Conservation (phyloP, 345 rosid genomes). For the Cardamine resedifolia region DNA sequence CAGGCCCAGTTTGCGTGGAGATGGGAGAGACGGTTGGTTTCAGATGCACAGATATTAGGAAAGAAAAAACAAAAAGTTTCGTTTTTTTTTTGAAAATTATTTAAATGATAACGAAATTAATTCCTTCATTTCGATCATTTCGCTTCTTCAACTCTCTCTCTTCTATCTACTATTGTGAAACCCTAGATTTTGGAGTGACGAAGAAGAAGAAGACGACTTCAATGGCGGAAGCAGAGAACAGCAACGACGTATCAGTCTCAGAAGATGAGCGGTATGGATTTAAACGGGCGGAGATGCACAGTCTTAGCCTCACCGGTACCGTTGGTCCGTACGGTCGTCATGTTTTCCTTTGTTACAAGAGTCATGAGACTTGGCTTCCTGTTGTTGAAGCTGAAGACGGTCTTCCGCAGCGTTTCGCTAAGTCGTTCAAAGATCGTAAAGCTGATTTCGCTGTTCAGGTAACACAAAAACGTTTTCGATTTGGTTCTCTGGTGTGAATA, state of each 20-base stretch:
- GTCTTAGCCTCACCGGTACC: conserved; percentile 56
- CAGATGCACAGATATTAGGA: neutral
- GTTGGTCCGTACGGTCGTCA: conserved; percentile 79
- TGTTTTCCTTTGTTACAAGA: conserved; percentile 70
- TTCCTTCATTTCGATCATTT: conserved; percentile 29
- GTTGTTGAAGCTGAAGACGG: conserved; percentile 71
- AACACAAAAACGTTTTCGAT: neutral
- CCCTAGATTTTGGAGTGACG: conserved; percentile 9
- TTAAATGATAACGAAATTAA: conserved; percentile 32
- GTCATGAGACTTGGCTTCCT: conserved; percentile 64
- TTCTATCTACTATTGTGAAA: conserved; percentile 12
- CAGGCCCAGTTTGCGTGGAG: conserved; percentile 33
- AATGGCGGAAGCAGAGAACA: conserved; percentile 51
- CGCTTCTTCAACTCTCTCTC: conserved; percentile 23
- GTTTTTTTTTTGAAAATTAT: neutral
- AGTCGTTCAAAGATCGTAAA: conserved; percentile 69
- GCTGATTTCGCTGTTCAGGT: conserved; percentile 63
- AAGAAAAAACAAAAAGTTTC: neutral
- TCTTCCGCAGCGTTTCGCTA: conserved; percentile 64
- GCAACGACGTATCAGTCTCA: conserved; percentile 39
- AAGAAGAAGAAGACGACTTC: conserved; percentile 18
- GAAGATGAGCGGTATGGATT: conserved; percentile 67
- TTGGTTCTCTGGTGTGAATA: neutral
- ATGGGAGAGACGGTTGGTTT: conserved; percentile 31
- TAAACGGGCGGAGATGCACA: conserved; percentile 73